Evolutionary conservation across 2,329 filamentous ascomycete genomes (phyloP).

Genomic region (Shiraia bambusicola): DNA sequence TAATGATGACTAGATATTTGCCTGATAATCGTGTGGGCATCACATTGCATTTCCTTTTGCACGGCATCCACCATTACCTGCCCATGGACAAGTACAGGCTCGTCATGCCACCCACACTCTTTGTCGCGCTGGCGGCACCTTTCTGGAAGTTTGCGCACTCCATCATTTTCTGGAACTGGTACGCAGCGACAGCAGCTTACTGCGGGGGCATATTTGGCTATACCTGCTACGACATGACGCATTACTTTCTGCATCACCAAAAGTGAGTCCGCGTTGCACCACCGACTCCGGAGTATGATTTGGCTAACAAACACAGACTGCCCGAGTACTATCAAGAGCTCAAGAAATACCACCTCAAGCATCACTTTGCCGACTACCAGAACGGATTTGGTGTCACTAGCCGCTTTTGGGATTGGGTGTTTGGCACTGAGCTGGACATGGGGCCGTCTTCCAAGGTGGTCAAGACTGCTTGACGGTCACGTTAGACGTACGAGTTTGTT

Average conservation of each 20-base stretch:
- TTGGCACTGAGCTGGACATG: conserved; percentile 78
- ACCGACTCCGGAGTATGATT: not conserved
- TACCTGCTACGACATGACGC: conserved; percentile 92
- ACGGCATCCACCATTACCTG: conserved; percentile 96
- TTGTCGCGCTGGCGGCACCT: conserved; percentile 76
- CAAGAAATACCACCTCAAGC: conserved; percentile 96
- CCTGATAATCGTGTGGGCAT: conserved; percentile 89
- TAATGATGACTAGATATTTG: conserved; percentile 62
- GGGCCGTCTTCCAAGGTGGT: conserved; percentile 50
- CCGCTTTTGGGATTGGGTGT: conserved; percentile 91
- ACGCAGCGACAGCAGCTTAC: conserved; percentile 74
- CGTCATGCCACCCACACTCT: conserved; percentile 93
- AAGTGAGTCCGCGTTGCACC: conserved; percentile 59
- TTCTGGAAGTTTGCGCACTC: conserved; percentile 90
- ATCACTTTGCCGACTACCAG: conserved; percentile 97
- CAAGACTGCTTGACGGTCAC: conserved; percentile 40
- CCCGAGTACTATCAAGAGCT: conserved; percentile 86
- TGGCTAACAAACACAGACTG: conserved; percentile 53
- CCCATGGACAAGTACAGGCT: conserved; percentile 98
- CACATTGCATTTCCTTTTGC: conserved; percentile 87
- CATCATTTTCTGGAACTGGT: conserved; percentile 83
- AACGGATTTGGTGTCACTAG: conserved; percentile 97
- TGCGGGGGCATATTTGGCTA: conserved; percentile 95
- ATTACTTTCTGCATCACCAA: conserved; percentile 97
- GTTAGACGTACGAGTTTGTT: not conserved